Evolutionary conservation across 1,139 yeast species (phyloP).

Genomic region (Trichomonascaceae sp.): DNA sequence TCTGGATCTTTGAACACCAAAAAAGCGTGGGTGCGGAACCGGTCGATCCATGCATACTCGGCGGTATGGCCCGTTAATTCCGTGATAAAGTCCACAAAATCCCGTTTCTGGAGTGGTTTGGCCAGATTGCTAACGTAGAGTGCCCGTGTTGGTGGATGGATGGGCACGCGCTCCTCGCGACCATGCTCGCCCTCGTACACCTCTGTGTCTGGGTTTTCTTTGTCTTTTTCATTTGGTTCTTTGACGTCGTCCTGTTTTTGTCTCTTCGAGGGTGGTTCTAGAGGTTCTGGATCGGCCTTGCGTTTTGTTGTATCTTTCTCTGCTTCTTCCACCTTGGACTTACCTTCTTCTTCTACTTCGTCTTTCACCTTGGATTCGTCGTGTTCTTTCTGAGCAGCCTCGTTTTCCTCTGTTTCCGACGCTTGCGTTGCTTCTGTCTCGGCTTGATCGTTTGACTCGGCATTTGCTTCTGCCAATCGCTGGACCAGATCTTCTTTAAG

Average conservation of each 20-base stretch:
- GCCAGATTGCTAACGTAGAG: slow-evolving; percentile 3
- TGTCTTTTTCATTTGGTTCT: not conserved
- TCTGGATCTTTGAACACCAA: slow-evolving; percentile 1
- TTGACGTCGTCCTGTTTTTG: not conserved
- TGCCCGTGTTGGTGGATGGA: slow-evolving; percentile 2
- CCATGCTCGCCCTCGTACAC: too few relatives aligned
- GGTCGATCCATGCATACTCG: slow-evolving; percentile 3
- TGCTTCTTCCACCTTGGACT: not conserved
- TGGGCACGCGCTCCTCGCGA: not conserved
- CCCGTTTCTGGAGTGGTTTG: slow-evolving; percentile 1
- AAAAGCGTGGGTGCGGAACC: slow-evolving; percentile 4
- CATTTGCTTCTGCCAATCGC: slow-evolving; percentile 2
- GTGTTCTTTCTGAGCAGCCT: not conserved
- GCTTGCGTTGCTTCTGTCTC: not conserved
- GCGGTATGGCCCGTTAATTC: not conserved
- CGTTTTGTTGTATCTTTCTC: not conserved
- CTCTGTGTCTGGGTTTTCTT: not conserved
- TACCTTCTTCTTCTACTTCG: slow-evolving; percentile 1
- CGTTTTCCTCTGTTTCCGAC: not conserved
- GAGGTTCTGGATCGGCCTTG: not conserved
- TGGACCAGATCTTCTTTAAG: slow-evolving; percentile 3
- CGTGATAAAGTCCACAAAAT: slow-evolving; percentile 2
- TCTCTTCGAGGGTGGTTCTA: not conserved
- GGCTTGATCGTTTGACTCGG: not conserved
- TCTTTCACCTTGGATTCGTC: not conserved